phyloP scores from a whole-genome alignment of 2,329 filamentous ascomycete genomes.

The Aspergillus versicolor region DNA sequence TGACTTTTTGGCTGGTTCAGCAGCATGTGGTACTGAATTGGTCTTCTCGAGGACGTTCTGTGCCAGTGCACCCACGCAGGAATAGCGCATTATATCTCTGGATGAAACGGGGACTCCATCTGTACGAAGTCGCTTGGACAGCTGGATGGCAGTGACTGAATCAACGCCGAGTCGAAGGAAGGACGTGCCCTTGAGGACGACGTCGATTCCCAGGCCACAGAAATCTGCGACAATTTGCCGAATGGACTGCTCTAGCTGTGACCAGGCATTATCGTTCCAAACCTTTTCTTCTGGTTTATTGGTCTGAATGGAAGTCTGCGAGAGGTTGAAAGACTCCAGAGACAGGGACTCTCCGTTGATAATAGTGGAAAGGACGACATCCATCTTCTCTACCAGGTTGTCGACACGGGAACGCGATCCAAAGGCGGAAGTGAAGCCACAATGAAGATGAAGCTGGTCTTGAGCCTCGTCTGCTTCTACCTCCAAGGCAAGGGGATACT shows the following conservation, averaged over 20 bases:
- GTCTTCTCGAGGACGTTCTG: too few species aligned
- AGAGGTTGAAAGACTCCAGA: not conserved
- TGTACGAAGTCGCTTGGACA: not conserved
- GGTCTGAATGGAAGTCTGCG: not conserved
- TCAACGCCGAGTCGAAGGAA: not conserved
- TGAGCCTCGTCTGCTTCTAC: not conserved
- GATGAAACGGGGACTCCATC: not conserved
- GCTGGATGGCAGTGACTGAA: not conserved
- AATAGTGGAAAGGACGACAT: not conserved
- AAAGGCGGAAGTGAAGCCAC: not conserved
- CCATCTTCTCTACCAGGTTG: not conserved
- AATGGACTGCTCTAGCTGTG: not conserved
- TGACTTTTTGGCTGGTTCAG: too few species aligned
- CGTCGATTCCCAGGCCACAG: not conserved
- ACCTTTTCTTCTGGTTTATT: too few species aligned
- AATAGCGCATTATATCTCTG: not conserved
- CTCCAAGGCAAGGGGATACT: not conserved
- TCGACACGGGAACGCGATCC: not conserved
- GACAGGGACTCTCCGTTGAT: too few species aligned
- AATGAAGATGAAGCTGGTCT: not conserved
- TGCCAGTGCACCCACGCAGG: not conserved
- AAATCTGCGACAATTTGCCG: not conserved
- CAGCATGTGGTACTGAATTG: too few species aligned
- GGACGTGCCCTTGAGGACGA: not conserved
- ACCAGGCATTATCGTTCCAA: not conserved